phyloP scores from a whole-genome alignment of 176 grass and related monocot species.

The Avena eriantha region DNA sequence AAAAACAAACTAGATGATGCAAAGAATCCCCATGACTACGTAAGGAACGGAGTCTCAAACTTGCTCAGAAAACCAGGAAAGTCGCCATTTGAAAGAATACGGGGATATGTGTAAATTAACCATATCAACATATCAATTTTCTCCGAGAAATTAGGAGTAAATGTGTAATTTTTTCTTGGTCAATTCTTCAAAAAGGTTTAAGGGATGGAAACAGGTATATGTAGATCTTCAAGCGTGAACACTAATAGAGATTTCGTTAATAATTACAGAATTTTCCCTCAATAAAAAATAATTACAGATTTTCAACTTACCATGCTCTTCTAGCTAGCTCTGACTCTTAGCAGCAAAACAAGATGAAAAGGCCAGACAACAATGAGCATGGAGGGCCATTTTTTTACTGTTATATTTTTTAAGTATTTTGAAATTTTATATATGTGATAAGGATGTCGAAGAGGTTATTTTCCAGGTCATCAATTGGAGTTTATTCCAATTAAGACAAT shows the following conservation, averaged over 20 bases:
- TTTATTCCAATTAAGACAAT: background rate
- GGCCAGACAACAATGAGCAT: background rate
- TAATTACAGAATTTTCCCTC: background rate
- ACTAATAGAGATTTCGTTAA: background rate
- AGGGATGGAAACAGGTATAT: background rate
- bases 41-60: background rate
- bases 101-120: background rate
- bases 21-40: background rate
- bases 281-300: background rate
- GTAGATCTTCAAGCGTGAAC: background rate
- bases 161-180: too few relatives aligned
- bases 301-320: background rate
- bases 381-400: too few relatives aligned
- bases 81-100: background rate
- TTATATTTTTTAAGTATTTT: too few relatives aligned
- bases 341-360: background rate
- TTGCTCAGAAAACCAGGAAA: background rate
- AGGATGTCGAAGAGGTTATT: too few relatives aligned
- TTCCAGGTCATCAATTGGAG: background rate
- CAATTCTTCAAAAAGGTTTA: background rate
- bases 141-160: background rate
- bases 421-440: too few relatives aligned
- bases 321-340: background rate
- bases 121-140: background rate
- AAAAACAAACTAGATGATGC: background rate